A percentile compares a stretch with the other conserved stretches of the same genome.
These are phyloP conservation scores for Suillus fuscotomentosus DNA, from an alignment of 768 basidiomycete species.

Conservation along the genomic window DNA sequence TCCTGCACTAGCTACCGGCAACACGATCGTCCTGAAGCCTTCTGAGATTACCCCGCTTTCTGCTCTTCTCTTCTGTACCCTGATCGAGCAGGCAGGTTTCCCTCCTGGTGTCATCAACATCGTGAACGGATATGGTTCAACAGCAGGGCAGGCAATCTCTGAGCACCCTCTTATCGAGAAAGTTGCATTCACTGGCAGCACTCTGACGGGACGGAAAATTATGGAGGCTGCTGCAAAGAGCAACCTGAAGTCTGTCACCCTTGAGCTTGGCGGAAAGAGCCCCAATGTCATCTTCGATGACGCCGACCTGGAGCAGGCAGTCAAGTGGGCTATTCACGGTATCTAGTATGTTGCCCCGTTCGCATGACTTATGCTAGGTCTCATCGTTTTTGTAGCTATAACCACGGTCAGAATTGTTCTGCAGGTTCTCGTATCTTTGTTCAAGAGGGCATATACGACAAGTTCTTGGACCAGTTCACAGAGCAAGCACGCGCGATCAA, in stretches of 20 bases:
- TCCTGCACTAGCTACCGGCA: slow-evolving; percentile 78
- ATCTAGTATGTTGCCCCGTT: slow-evolving; percentile 55
- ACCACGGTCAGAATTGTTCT: slow-evolving; percentile 48
- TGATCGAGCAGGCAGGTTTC: slow-evolving; percentile 70
- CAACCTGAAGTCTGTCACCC: slow-evolving; percentile 75
- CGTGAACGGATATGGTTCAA: slow-evolving; percentile 68
- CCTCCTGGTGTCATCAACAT: slow-evolving; percentile 79
- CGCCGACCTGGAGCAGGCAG: slow-evolving; percentile 51
- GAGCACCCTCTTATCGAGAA: slow-evolving; percentile 66
- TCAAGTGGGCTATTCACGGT: slow-evolving; percentile 69
- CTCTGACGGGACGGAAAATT: slow-evolving; percentile 74
- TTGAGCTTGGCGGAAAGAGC: slow-evolving; percentile 57
- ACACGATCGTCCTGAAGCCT: slow-evolving; percentile 76
- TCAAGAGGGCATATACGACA: slow-evolving; percentile 56
- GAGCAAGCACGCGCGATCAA: slow-evolving; percentile 30
- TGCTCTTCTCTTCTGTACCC: slow-evolving; percentile 48
- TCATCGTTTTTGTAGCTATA: slow-evolving; percentile 29
- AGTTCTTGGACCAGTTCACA: slow-evolving; percentile 47
- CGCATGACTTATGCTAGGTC: neutral
- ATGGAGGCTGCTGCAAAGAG: slow-evolving; percentile 76
- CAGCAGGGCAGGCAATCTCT: slow-evolving; percentile 68
- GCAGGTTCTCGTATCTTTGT: slow-evolving; percentile 61
- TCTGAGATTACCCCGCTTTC: slow-evolving; percentile 78
- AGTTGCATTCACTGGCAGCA: slow-evolving; percentile 86
- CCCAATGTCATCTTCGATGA: slow-evolving; percentile 49